phyloP scores from a whole-genome alignment of 768 basidiomycete species.

The Cubamyces lactineus region DNA sequence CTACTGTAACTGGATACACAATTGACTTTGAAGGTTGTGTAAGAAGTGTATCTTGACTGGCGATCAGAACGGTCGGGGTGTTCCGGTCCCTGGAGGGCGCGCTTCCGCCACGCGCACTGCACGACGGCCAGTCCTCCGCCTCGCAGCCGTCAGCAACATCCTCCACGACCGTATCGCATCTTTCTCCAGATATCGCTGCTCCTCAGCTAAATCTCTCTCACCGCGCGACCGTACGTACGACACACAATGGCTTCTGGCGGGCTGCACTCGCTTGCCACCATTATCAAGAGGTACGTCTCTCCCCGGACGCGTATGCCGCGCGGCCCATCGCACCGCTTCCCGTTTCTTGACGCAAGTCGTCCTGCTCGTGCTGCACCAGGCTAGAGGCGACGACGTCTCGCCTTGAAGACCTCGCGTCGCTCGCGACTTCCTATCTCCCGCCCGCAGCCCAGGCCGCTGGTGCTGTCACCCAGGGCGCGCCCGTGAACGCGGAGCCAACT shows the following conservation, averaged over 20 bases:
- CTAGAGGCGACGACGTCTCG: slow-evolving; percentile 93
- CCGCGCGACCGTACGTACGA: background rate
- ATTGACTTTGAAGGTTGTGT: background rate
- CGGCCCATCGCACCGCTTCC: background rate
- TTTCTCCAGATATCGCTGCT: background rate
- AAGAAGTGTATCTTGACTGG: background rate
- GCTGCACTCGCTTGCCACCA: slow-evolving; percentile 75
- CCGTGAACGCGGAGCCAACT: slow-evolving; percentile 18
- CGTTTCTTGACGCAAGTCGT: background rate
- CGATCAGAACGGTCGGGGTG: slow-evolving; percentile 14
- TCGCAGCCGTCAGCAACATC: background rate
- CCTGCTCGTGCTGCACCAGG: slow-evolving; percentile 44
- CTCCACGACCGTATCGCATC: slow-evolving; percentile 7
- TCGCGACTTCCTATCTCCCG: slow-evolving; percentile 34
- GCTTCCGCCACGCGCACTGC: slow-evolving; percentile 16
- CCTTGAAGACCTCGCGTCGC: slow-evolving; percentile 84
- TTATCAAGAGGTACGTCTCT: slow-evolving; percentile 72
- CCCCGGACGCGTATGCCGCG: background rate
- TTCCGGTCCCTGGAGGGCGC: slow-evolving; percentile 19
- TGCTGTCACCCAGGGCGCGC: slow-evolving; percentile 25
- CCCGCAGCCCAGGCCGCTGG: slow-evolving; percentile 25
- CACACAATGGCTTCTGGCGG: slow-evolving; percentile 42
- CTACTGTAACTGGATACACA: background rate
- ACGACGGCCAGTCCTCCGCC: slow-evolving; percentile 4
- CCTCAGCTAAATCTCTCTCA: background rate